Evolutionary conservation across 306 rosid genomes (phyloP).

Genomic region (Purshia tridentata): DNA sequence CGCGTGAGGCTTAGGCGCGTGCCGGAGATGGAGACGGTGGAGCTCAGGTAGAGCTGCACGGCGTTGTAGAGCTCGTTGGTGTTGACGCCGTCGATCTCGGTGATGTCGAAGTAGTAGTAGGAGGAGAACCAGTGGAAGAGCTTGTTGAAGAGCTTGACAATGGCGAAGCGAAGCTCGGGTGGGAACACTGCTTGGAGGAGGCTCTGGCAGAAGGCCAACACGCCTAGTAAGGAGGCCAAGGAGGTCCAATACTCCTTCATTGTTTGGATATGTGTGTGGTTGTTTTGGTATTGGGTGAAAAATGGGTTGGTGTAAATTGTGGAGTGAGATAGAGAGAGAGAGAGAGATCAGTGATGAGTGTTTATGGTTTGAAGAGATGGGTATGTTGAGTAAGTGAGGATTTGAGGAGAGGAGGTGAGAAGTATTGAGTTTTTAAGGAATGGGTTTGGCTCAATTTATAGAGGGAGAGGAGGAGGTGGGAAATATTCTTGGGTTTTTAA

Average conservation of each 20-base stretch:
- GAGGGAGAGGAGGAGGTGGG: too few species aligned
- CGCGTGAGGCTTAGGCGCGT: slow-evolving; percentile 80
- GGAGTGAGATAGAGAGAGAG: too few species aligned
- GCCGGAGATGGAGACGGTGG: slow-evolving; percentile 65
- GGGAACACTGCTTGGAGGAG: slow-evolving; percentile 79
- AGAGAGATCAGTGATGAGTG: too few species aligned
- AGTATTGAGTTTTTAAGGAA: neutral
- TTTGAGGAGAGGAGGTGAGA: neutral
- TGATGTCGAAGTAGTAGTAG: slow-evolving; percentile 82
- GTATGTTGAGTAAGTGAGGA: neutral
- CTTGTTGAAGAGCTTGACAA: slow-evolving; percentile 46
- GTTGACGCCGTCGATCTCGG: slow-evolving; percentile 95
- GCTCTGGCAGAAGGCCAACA: slow-evolving; percentile 81
- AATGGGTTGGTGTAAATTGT: too few species aligned
- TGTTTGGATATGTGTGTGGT: neutral
- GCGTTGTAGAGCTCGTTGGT: slow-evolving; percentile 99
- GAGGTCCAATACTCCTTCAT: slow-evolving; percentile 92
- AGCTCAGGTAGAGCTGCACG: slow-evolving; percentile 82
- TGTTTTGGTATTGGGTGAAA: too few species aligned
- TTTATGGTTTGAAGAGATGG: neutral
- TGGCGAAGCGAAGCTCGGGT: slow-evolving; percentile 85
- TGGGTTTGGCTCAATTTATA: neutral
- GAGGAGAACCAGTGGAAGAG: slow-evolving; percentile 72
- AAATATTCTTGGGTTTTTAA: neutral
- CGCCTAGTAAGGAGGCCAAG: slow-evolving; percentile 75